Evolutionary conservation across 2,329 filamentous ascomycete genomes (phyloP).

Genomic region (Sporothrix brunneoviolacea): DNA sequence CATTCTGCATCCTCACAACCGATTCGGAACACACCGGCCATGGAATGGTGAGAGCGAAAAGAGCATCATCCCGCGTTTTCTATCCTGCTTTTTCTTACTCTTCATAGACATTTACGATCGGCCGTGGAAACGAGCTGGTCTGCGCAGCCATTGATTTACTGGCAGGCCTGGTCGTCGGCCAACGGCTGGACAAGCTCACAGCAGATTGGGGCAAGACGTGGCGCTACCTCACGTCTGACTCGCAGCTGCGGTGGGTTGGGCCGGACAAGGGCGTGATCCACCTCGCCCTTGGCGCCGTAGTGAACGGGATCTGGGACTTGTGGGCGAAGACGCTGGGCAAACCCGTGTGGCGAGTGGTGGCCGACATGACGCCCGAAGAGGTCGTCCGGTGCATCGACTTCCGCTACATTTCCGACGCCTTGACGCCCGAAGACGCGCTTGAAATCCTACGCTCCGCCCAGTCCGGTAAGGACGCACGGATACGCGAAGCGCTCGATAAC

Average conservation of each 20-base stretch:
- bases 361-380: conserved; percentile 84
- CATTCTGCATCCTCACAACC: conserved; percentile 88
- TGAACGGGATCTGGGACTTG: conserved; percentile 92
- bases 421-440: conserved; percentile 78
- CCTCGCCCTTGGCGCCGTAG: conserved; percentile 81
- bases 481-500: conserved; percentile 66
- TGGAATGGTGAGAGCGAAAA: conserved; percentile 79
- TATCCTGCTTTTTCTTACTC: neutral
- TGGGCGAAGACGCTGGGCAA: conserved; percentile 83
- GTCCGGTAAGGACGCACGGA: conserved; percentile 60
- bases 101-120: conserved; percentile 68
- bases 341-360: conserved; percentile 84
- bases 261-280: conserved; percentile 93
- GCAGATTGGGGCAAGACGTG: conserved; percentile 81
- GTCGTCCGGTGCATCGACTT: conserved; percentile 87
- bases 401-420: conserved; percentile 87
- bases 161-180: conserved; percentile 66
- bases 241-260: conserved; percentile 86
- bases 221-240: conserved; percentile 83
- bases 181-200: conserved; percentile 69
- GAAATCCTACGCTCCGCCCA: conserved; percentile 61
- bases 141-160: conserved; percentile 77
- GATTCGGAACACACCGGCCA: conserved; percentile 66
- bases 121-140: conserved; percentile 87
- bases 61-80: too few relatives aligned